Base-by-base conservation (phyloP, 148 eudicot genomes). In the Talinum fruticosum region DNA sequence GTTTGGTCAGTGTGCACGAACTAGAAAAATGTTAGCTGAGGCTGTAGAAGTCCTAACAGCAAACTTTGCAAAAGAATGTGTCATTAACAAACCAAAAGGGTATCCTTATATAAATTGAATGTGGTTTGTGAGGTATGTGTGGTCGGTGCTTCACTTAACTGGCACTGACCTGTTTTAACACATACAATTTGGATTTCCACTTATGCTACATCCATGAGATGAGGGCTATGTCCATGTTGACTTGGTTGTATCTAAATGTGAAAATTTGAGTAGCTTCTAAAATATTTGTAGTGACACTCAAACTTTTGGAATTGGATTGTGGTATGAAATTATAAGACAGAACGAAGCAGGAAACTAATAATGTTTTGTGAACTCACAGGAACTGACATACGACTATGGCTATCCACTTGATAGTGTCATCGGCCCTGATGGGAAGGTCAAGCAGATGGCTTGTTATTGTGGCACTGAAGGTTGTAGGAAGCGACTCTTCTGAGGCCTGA, bases 391-490 rank as follows among this genome's bases (percentile, higher is more conserved):
- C 41, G 88, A 88, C 33, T 86, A 86, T 18, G 87, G 88, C 7
- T 86, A 84, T 69, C 79, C 84, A 4, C 84, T 83, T 14, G 82
- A 86, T 67, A 82, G 91, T 26, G 89, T 86, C 16, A 53, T 75
- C 24, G 89, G 86, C 61, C 75, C 86, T 13, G 91, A 88, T 79
- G 89, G 91, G 10, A 81, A 80, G 79, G 69, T 83, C 16, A 84
- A 76, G 75, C 71, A 83, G 76, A 80, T 81, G 87, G 23, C 85
- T 62, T 88, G 89, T 76, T 79, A 83, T 38, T 86, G 87, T 69
- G 87, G 91, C 28, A 81, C 87, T 33, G 74, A 79, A 30, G 87
- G 85, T 51, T 88, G 91, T 67, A 78, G 87, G 36, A 88, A 84
- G 87, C 85, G 86, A 29, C 44, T 80, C 28, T 76, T 66, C 34